Percentiles rank a stretch among this genome's conserved stretches.
Conservation (phyloP, 2,329 filamentous ascomycete species). For the Fusarium clavum region DNA sequence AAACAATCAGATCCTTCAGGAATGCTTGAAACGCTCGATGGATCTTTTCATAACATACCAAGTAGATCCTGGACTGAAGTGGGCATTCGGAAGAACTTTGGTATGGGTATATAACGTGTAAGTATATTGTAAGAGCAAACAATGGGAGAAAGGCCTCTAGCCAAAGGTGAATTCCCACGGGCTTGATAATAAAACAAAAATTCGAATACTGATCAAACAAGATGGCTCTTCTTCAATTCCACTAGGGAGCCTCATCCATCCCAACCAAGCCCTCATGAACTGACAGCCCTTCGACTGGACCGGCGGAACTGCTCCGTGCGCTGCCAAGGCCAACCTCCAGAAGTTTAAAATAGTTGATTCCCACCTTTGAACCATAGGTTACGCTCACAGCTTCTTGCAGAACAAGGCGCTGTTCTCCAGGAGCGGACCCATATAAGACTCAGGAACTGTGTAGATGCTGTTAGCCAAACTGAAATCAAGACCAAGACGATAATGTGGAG, state of each 20-base stretch:
- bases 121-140: not conserved
- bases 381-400: not conserved
- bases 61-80: accelerated
- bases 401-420: not conserved
- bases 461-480: not conserved
- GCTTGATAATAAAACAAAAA: not conserved
- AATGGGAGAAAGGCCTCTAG: no score
- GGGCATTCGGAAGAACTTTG: not conserved
- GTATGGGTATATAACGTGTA: not conserved
- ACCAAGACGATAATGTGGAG: not conserved
- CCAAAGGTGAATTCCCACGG: not conserved
- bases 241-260: no score
- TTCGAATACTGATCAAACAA: no score
- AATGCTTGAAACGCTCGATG: not conserved
- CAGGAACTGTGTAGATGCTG: not conserved
- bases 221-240: no score
- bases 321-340: no score
- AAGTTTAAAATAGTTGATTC: no score
- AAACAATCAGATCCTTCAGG: not conserved
- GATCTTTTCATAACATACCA: not conserved
- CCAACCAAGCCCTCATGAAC: not conserved
- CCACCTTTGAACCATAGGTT: no score
- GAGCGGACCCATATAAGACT: constrained; percentile 14
- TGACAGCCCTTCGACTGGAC: not conserved
- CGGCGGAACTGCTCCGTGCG: not conserved